phyloP scores from a whole-genome alignment of 2,329 filamentous ascomycete genomes.

The Trichoderma sp. region DNA sequence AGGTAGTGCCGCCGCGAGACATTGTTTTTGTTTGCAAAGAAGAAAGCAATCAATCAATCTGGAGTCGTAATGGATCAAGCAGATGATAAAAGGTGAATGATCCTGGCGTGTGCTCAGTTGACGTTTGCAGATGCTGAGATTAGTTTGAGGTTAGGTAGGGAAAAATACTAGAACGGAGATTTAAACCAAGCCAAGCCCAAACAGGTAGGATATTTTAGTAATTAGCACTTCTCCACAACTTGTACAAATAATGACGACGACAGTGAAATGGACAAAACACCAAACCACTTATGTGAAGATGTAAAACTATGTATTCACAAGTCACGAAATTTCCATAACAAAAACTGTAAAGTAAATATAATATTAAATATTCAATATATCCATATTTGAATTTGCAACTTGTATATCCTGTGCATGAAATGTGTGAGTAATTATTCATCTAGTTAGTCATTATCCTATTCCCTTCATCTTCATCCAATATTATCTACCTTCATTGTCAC shows the following conservation, averaged over 20 bases:
- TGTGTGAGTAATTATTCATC: not conserved
- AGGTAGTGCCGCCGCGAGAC: constrained; percentile 90
- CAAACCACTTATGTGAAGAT: not conserved
- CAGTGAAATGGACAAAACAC: not conserved
- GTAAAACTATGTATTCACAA: too few species aligned
- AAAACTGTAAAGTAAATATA: not conserved
- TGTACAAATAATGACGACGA: not conserved
- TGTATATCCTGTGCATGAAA: not conserved
- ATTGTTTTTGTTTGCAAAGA: constrained; percentile 48
- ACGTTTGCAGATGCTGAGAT: not conserved
- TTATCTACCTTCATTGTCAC: not conserved
- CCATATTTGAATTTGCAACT: not conserved
- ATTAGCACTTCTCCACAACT: not conserved
- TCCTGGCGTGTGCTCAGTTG: not conserved
- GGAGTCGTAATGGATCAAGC: not conserved
- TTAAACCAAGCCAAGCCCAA: not conserved
- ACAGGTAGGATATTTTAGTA: not conserved
- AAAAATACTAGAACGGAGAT: not conserved
- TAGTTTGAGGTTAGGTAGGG: not conserved
- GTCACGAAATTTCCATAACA: not conserved
- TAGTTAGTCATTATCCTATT: not conserved
- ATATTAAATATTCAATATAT: not conserved
- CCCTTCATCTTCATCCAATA: not conserved
- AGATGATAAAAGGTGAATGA: not conserved
- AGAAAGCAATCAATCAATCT: not conserved